Base-by-base conservation (phyloP, 176 grass and related monocot species). In the Triticum urartu region DNA sequence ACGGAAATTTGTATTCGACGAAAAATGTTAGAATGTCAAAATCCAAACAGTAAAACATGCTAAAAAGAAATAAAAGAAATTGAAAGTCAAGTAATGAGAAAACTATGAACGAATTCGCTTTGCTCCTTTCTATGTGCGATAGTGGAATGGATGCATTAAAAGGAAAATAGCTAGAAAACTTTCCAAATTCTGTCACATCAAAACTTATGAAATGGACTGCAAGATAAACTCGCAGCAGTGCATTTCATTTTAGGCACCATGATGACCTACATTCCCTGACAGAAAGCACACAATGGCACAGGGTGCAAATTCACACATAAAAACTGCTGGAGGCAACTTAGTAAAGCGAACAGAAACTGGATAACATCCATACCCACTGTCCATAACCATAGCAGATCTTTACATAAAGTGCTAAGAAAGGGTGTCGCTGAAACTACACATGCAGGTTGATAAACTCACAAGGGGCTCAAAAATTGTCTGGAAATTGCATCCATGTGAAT, bases 401-500 rank as follows among this genome's bases (percentile, higher is more conserved):
- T 68, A 81, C 85, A 87, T 54, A 75, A 62, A 85, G 21, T 78
- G 65, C 6, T 12, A 62, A 50, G 54, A 61, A 61, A 47, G 2
- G 13, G 40, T 21, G 36, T n/a, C 32, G 38, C 42, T 17, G 22
- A 54, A 64, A 66, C 43, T 83, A 67, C 64, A 64, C 2, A 30
- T 69, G 62, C 48, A 81, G 64, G 35, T 54, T 25, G 28, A 86
- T 72, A 39, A 64, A 79, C 72, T 25, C 59, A n/a, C 28, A 24
- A 45, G 58, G 72, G 18, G 59, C 68, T 63, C 35, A 24, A 69
- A 86, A 64, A 22, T 11, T 14, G 79, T 68, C 80, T 38, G 43
- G 48, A 90, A 83, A 87, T n/a, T 40, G 48, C 75, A 90, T 67
- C 74, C 67, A 80, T 73, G 65, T 45, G 58, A 84, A 74, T 64